Evolutionary conservation across 2,329 filamentous ascomycete genomes (phyloP).

Genomic region (Xylaria hypoxylon): DNA sequence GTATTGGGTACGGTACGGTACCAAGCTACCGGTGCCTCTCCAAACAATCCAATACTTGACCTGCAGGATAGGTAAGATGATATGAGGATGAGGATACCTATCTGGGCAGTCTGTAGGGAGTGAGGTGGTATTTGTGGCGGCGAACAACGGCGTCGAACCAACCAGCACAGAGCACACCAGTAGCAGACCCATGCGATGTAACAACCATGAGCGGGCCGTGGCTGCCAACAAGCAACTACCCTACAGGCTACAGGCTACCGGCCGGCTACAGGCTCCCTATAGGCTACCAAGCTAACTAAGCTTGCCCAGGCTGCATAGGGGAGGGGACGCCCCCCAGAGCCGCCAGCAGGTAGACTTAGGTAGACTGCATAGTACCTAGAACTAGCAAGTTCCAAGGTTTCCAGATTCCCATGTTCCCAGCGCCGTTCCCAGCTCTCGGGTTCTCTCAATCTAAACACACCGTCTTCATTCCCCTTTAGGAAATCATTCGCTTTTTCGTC

Average conservation of each 20-base stretch:
- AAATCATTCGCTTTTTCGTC: slow-evolving; percentile 23
- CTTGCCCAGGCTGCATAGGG: slow-evolving; percentile 3
- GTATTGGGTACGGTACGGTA: background rate
- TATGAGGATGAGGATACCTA: background rate
- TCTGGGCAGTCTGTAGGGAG: too few relatives aligned
- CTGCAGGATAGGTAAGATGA: slow-evolving; percentile 6
- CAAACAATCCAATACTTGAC: too few relatives aligned
- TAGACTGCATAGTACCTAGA: too few relatives aligned
- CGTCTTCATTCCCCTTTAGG: slow-evolving; percentile 34
- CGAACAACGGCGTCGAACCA: background rate
- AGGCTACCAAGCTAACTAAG: background rate
- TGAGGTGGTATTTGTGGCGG: slow-evolving; percentile 6
- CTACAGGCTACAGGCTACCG: background rate
- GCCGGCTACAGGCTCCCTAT: background rate
- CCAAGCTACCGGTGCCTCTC: too few relatives aligned
- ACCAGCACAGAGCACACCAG: slow-evolving; percentile 1
- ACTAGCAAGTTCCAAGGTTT: slow-evolving; percentile 10
- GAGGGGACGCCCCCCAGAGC: slow-evolving; percentile 13
- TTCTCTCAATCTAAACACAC: slow-evolving; percentile 21
- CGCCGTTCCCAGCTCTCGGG: slow-evolving; percentile 27
- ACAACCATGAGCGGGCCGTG: slow-evolving; percentile 25
- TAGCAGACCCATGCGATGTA: slow-evolving; percentile 9
- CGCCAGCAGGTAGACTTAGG: slow-evolving; percentile 21
- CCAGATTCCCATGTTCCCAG: slow-evolving; percentile 25
- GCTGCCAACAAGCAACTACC: slow-evolving; percentile 4